phyloP scores from a whole-genome alignment of 306 rosid genomes.

The Casuarina cunninghamiana region DNA sequence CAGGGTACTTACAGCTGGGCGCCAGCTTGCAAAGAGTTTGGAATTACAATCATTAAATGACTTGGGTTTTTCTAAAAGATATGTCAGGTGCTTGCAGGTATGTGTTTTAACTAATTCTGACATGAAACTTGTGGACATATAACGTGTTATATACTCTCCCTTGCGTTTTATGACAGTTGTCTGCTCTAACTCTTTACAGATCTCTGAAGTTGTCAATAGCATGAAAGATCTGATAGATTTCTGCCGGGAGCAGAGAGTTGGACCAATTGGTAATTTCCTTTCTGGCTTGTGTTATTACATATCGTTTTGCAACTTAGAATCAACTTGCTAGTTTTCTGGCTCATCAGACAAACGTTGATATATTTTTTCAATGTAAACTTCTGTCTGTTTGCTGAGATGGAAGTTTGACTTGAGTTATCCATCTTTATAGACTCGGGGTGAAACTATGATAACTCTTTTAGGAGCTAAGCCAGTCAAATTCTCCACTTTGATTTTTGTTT shows the following conservation, averaged over 20 bases:
- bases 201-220: conserved; percentile 92
- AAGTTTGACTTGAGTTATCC: neutral
- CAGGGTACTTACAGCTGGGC: conserved; percentile 89
- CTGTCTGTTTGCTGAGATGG: neutral
- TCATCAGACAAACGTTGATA: neutral
- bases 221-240: conserved; percentile 92
- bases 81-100: conserved; percentile 99
- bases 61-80: conserved; percentile 94
- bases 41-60: conserved; percentile 92
- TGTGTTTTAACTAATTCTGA: conserved; percentile 13
- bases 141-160: neutral
- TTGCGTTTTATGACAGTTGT: conserved; percentile 14
- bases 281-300: conserved; percentile 2
- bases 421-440: neutral
- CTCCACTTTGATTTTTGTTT: neutral
- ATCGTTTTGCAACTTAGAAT: neutral
- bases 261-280: conserved; percentile 69
- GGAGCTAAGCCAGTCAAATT: neutral
- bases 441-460: neutral
- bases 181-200: conserved; percentile 51
- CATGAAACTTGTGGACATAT: conserved; percentile 13
- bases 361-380: neutral
- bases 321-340: conserved; percentile 1
- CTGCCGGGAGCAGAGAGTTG: conserved; percentile 67
- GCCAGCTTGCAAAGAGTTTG: conserved; percentile 91